Conservation (phyloP, 192 early-diverging fungal species). For the Backusella westeae region DNA sequence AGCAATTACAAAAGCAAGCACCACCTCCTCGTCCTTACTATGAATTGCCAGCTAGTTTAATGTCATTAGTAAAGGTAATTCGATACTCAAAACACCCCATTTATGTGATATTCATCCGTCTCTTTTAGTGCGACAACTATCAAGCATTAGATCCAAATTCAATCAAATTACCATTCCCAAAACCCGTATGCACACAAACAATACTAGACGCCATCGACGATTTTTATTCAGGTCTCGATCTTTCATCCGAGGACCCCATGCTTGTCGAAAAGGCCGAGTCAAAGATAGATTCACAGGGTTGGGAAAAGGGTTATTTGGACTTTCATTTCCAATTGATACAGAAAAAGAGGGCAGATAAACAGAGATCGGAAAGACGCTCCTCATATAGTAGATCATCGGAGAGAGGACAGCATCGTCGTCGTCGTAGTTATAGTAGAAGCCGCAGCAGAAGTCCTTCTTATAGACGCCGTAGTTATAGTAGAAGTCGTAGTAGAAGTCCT, state of each 20-base stretch:
- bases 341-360: not conserved
- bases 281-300: constrained; percentile 19
- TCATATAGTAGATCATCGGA: not conserved
- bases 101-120: not conserved
- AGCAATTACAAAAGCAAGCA: not conserved
- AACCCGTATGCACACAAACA: not conserved
- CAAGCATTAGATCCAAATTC: constrained; percentile 6
- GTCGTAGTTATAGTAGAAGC: not conserved
- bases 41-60: constrained; percentile 27
- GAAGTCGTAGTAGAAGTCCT: not conserved
- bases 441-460: not conserved
- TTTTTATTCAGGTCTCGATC: constrained; percentile 19
- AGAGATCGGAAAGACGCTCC: not conserved
- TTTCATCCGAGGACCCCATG: not conserved
- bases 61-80: constrained; percentile 21
- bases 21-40: constrained; percentile 10
- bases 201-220: constrained; percentile 5
- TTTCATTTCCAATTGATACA: not conserved
- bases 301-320: constrained; percentile 26
- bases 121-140: constrained; percentile 11
- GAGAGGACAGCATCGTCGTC: not conserved
- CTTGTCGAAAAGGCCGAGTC: not conserved
- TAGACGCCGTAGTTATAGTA: not conserved
- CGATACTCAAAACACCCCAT: not conserved
- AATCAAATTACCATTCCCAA: not conserved